phyloP scores from a whole-genome alignment of 192 early-diverging fungal genomes.

The Diversispora epigaea region DNA sequence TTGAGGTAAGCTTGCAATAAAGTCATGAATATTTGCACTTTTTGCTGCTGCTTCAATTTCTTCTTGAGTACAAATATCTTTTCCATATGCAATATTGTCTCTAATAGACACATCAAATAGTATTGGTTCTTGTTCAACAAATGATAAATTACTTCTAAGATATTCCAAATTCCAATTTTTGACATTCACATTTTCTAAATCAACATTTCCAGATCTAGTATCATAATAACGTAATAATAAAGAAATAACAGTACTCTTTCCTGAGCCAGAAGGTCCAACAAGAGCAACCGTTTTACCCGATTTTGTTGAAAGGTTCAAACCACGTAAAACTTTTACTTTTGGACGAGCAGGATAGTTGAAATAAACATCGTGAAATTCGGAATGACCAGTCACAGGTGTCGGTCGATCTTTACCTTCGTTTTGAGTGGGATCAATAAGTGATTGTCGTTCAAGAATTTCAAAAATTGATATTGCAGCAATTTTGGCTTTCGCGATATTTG shows the following conservation, averaged over 20 bases:
- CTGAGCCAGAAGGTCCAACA: slow-evolving; percentile 85
- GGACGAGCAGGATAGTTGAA: slow-evolving; percentile 71
- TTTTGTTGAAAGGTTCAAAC: slow-evolving; percentile 47
- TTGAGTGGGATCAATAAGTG: slow-evolving; percentile 61
- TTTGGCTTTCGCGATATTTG: slow-evolving; percentile 71
- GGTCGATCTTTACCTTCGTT: slow-evolving; percentile 39
- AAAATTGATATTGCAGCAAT: slow-evolving; percentile 66
- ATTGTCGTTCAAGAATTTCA: slow-evolving; percentile 65
- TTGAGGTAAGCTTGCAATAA: slow-evolving; percentile 57
- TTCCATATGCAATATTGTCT: slow-evolving; percentile 83
- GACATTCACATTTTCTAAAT: slow-evolving; percentile 61
- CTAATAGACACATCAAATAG: slow-evolving; percentile 81
- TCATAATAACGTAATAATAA: slow-evolving; percentile 84
- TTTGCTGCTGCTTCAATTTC: slow-evolving; percentile 56
- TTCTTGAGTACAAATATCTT: slow-evolving; percentile 42
- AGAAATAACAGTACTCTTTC: slow-evolving; percentile 69
- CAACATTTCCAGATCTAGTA: slow-evolving; percentile 55
- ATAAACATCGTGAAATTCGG: slow-evolving; percentile 53
- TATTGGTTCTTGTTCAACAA: slow-evolving; percentile 90
- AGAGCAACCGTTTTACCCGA: slow-evolving; percentile 79
- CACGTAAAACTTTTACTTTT: slow-evolving; percentile 57
- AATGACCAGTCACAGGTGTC: slow-evolving; percentile 44
- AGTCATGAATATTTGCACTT: slow-evolving; percentile 63
- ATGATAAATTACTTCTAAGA: slow-evolving; percentile 67
- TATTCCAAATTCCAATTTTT: slow-evolving; percentile 59